These are phyloP conservation scores for Gaultheria prostrata DNA, from an alignment of 148 eudicot species.

Conservation along the genomic window DNA sequence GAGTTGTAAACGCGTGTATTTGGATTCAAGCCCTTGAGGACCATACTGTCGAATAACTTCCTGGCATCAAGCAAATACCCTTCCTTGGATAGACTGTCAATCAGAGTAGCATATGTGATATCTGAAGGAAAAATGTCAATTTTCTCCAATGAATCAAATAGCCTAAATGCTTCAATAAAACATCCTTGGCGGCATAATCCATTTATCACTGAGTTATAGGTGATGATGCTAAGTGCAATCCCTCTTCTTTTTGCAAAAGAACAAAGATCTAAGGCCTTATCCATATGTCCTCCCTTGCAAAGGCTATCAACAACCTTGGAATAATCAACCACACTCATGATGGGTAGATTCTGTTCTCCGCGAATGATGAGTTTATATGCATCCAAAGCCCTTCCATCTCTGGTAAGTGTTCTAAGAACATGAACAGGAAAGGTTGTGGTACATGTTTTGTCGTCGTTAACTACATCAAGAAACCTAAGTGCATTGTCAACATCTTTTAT, in stretches of 20 bases:
- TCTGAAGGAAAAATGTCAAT: constrained; percentile 56
- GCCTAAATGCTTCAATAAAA: constrained; percentile 83
- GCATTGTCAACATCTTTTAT: constrained; percentile 53
- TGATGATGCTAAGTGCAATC: constrained; percentile 53
- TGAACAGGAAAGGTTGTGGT: constrained; percentile 37
- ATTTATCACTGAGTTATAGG: constrained; percentile 71
- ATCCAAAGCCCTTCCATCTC: constrained; percentile 55
- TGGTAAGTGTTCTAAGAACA: constrained; percentile 45
- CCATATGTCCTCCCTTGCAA: constrained; percentile 65
- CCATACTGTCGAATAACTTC: constrained; percentile 68
- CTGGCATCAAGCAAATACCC: constrained; percentile 73
- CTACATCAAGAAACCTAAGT: constrained; percentile 41
- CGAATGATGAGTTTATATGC: constrained; percentile 62
- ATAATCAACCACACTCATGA: constrained; percentile 64
- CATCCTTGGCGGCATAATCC: constrained; percentile 83
- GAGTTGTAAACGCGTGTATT: constrained; percentile 67
- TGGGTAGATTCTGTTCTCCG: constrained; percentile 42
- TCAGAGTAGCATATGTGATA: constrained; percentile 72
- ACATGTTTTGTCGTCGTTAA: constrained; percentile 34
- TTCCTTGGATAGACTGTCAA: constrained; percentile 66
- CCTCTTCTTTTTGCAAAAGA: constrained; percentile 54
- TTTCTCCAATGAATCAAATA: constrained; percentile 78
- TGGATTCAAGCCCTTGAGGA: constrained; percentile 45
- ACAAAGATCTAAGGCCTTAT: constrained; percentile 74
- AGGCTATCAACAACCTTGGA: constrained; percentile 68